Conservation (phyloP, 768 basidiomycete species). For the Melanogaster broomeanus region DNA sequence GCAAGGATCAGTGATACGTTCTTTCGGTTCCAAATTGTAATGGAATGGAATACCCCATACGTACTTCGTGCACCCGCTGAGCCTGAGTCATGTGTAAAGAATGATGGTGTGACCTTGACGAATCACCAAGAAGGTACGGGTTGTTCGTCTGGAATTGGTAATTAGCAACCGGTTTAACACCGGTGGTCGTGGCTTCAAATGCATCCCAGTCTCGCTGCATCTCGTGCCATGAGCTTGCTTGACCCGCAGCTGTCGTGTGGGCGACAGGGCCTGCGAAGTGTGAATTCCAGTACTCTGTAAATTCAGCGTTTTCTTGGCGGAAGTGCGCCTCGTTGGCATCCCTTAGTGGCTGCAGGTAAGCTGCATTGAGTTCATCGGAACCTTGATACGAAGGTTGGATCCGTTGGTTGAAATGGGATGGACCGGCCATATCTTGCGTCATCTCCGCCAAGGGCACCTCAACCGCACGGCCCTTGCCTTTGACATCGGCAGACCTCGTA, state of each 20-base stretch:
- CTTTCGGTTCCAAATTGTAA: slow-evolving; percentile 8
- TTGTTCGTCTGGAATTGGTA: slow-evolving; percentile 81
- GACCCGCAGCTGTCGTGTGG: slow-evolving; percentile 17
- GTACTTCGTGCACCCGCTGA: slow-evolving; percentile 41
- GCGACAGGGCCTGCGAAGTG: slow-evolving; percentile 29
- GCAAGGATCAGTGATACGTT: slow-evolving; percentile 17
- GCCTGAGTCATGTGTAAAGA: slow-evolving; percentile 32
- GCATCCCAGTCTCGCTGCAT: slow-evolving; percentile 81
- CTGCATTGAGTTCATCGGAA: slow-evolving; percentile 15
- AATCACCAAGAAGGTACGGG: slow-evolving; percentile 71
- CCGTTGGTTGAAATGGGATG: background rate
- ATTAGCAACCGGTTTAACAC: slow-evolving; percentile 52
- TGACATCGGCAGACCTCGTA: slow-evolving; percentile 41
- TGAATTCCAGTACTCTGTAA: slow-evolving; percentile 58
- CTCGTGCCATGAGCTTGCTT: slow-evolving; percentile 54
- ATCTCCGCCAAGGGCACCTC: slow-evolving; percentile 3
- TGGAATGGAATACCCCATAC: slow-evolving; percentile 12
- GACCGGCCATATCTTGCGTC: slow-evolving; percentile 2
- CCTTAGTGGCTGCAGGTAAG: slow-evolving; percentile 19
- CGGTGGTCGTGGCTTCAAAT: slow-evolving; percentile 73
- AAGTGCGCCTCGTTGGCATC: slow-evolving; percentile 70
- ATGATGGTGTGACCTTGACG: slow-evolving; percentile 51
- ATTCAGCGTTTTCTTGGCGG: slow-evolving; percentile 70
- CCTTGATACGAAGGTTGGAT: slow-evolving; percentile 18
- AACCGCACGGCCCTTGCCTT: slow-evolving; percentile 65